Base-by-base conservation (phyloP, 208 protist species). In the Crithidia expoeki region DNA sequence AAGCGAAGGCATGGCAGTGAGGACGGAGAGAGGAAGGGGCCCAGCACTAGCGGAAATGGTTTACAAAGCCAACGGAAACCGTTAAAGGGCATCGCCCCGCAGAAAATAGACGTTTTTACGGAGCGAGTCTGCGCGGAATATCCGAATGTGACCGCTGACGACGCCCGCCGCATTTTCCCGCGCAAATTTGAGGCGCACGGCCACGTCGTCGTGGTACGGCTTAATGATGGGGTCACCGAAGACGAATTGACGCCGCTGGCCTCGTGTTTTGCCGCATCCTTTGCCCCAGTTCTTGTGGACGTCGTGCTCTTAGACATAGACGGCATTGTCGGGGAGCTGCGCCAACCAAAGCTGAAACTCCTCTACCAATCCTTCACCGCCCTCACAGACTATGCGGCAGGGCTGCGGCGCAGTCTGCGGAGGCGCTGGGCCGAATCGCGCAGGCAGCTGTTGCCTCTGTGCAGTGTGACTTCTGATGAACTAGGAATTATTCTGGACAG, bases 301-400 rank as follows among this genome's bases (percentile, higher is more conserved):
- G 80, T 93, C 30, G 88, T 96, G 28, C 70, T 96, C 40, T 38
- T 88, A 4, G 92, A 96, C 36, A 68, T 60, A 16, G 61, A 81
- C 4, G 92, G 92, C 38, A 94, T 96, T 55, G 77, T 55, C 1
- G 92, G 92, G 0, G 89, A 96, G 70, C 83, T 96, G 55, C 79
- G 92, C 16, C 49, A 72, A 42, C 92, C 92, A n/a, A 63, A 78
- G 46, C 75, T 90, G 34, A 56, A 81, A 21, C 42, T 79, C 2
- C 66, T 93, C 11, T 87, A 73, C 65, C 23, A 50, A 56, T 58
- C 62, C 0, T 36, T 28, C 0, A 69, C 55, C 0, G 69, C 56
- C 25, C 42, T 63, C 21, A 64, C 64, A 0, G 51, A 62, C 42
- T 73, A 32, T 28, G 73, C 59, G 10, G 34, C 44, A 23, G 46